Percentiles rank a stretch among this genome's conserved stretches.
These are phyloP conservation scores for Phytophthora multivora DNA, from an alignment of 352 stramenopile genomes.

Conservation along the genomic window DNA sequence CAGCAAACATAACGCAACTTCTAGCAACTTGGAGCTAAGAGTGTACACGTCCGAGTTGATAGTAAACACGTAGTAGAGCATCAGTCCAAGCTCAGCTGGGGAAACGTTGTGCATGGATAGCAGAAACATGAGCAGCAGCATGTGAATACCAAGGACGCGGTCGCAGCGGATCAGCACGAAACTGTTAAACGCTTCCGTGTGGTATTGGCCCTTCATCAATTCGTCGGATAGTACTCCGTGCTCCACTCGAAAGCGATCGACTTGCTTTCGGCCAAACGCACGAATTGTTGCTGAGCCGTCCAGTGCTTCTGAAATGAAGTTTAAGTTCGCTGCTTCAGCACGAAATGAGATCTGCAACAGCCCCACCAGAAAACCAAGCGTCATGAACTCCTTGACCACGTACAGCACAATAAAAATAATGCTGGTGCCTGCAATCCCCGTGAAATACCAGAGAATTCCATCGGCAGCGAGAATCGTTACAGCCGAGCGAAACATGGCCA, in stretches of 20 bases:
- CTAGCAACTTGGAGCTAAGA: conserved; percentile 34
- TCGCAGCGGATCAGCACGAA: conserved; percentile 44
- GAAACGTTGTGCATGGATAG: conserved; percentile 40
- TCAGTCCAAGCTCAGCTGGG: conserved; percentile 40
- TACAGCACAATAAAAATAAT: conserved; percentile 45
- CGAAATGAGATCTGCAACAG: conserved; percentile 44
- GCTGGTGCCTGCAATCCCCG: conserved; percentile 29
- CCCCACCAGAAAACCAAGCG: conserved; percentile 31
- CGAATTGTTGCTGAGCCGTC: conserved; percentile 40
- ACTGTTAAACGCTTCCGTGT: conserved; percentile 33
- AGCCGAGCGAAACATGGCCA: conserved; percentile 39
- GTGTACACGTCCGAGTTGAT: conserved; percentile 50
- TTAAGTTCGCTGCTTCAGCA: conserved; percentile 42
- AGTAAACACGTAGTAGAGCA: conserved; percentile 53
- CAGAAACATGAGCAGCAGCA: conserved; percentile 42
- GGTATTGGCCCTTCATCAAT: conserved; percentile 31
- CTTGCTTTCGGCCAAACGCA: conserved; percentile 39
- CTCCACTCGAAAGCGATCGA: conserved; percentile 31
- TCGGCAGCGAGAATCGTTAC: conserved; percentile 35
- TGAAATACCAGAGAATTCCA: conserved; percentile 45
- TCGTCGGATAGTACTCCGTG: conserved; percentile 45
- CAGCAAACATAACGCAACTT: conserved; percentile 31
- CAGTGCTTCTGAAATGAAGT: conserved; percentile 50
- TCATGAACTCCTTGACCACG: conserved; percentile 42
- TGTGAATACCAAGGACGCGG: conserved; percentile 40